Evolutionary conservation across 164 flowering plant species (phyloP).

Genomic region (Taxillus chinensis): DNA sequence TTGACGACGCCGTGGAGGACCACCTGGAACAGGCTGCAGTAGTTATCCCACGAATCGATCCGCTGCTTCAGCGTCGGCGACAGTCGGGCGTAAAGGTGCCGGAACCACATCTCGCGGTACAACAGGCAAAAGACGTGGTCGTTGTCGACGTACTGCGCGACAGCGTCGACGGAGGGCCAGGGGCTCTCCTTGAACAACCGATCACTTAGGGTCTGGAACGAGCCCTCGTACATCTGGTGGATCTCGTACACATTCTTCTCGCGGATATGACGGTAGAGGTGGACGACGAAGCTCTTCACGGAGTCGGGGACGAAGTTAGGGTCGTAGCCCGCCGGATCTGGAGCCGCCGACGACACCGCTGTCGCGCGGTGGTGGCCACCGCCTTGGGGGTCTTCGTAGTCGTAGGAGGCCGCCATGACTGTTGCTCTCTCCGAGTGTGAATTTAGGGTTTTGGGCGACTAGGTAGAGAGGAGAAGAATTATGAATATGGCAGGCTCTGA

Average conservation of each 20-base stretch:
- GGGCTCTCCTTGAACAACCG: conserved; percentile 84
- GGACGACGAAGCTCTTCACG: conserved; percentile 84
- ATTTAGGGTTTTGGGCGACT: background rate
- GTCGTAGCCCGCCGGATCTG: conserved; percentile 47
- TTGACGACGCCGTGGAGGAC: conserved; percentile 91
- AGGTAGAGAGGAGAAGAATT: background rate
- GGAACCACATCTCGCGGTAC: conserved; percentile 95
- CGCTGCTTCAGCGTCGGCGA: conserved; percentile 73
- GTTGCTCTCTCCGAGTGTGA: background rate
- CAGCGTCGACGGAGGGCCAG: conserved; percentile 92
- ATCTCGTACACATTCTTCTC: conserved; percentile 98
- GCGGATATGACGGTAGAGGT: conserved; percentile 89
- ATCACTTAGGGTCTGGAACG: conserved; percentile 73
- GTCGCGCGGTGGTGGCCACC: background rate
- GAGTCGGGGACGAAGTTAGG: conserved; percentile 93
- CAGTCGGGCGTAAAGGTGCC: conserved; percentile 76
- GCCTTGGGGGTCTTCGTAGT: conserved; percentile 21
- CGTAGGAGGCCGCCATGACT: conserved; percentile 21
- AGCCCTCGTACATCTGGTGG: conserved; percentile 93
- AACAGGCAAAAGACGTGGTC: conserved; percentile 95
- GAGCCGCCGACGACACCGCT: background rate
- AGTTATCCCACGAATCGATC: conserved; percentile 91
- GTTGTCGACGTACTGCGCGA: conserved; percentile 72
- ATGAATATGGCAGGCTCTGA: too few relatives aligned
- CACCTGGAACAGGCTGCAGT: conserved; percentile 70